These are phyloP conservation scores for Quercus ilex DNA, from an alignment of 306 rosid genomes.

Conservation along the genomic window DNA sequence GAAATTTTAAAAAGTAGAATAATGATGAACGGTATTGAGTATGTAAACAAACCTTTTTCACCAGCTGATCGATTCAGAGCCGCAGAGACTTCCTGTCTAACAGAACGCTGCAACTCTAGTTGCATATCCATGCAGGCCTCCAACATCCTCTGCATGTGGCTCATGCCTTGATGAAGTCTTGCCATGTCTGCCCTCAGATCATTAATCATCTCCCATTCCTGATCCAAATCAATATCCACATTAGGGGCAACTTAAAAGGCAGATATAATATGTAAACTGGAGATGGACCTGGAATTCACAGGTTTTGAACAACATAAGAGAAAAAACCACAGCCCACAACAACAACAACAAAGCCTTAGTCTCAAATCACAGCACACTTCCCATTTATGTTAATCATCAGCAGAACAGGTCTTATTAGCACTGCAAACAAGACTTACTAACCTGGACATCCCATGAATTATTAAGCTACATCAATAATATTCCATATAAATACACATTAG, in stretches of 20 bases:
- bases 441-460: slow-evolving; percentile 3
- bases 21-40: not conserved
- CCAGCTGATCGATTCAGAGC: slow-evolving; percentile 87
- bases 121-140: slow-evolving; percentile 99
- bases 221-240: slow-evolving; percentile 24
- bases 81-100: slow-evolving; percentile 98
- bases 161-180: slow-evolving; percentile 99
- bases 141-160: slow-evolving; percentile 99
- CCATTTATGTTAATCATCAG: not conserved
- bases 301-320: not conserved
- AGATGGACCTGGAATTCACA: not conserved
- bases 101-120: slow-evolving; percentile 98
- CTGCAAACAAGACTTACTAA: not conserved
- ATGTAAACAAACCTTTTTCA: slow-evolving; percentile 55
- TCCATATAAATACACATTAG: not conserved
- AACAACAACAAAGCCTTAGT: too few species aligned
- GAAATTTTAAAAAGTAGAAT: not conserved
- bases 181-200: slow-evolving; percentile 95
- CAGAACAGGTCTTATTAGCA: not conserved
- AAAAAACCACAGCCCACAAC: not conserved
- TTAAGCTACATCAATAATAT: not conserved
- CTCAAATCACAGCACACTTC: not conserved
- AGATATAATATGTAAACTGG: not conserved
- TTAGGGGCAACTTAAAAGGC: slow-evolving; percentile 1
- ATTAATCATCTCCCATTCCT: slow-evolving; percentile 98